Conservation (phyloP, 1,284 basidiomycete species). For the Microbotryomycetes sp. region DNA sequence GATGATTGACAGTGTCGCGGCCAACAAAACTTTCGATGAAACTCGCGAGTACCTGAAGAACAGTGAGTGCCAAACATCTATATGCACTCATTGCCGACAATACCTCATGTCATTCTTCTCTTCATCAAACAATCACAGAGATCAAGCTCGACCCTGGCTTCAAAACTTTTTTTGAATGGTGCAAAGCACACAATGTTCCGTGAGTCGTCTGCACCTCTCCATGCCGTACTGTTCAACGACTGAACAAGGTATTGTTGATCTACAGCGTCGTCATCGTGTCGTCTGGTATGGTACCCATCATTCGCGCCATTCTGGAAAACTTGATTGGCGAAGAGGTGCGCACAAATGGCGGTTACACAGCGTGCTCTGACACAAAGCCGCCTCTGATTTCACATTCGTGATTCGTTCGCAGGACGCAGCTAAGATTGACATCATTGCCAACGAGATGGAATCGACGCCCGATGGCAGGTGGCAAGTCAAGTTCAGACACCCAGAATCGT, state of each 20-base stretch:
- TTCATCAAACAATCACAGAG: conserved; percentile 48
- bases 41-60: conserved; percentile 62
- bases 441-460: conserved; percentile 60
- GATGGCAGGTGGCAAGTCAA: conserved; percentile 75
- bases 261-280: conserved; percentile 88
- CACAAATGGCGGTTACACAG: no score
- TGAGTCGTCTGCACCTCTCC: conserved; percentile 5
- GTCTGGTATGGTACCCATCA: conserved; percentile 85
- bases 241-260: no score
- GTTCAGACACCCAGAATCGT: conserved; percentile 74
- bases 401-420: conserved; percentile 51
- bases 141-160: conserved; percentile 83
- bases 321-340: conserved; percentile 58
- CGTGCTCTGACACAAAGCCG: no score
- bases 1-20: conserved; percentile 67
- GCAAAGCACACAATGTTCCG: conserved; percentile 20
- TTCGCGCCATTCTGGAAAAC: conserved; percentile 75
- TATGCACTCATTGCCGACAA: neutral
- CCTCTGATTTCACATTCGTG: no score
- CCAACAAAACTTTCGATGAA: conserved; percentile 62
- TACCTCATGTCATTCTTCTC: neutral
- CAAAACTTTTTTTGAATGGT: conserved; percentile 68
- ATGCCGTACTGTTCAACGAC: conserved; percentile 64
- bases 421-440: conserved; percentile 81
- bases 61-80: conserved; percentile 53